Percentiles rank a stretch among this genome's conserved stretches.
Conservation (phyloP, 495 filamentous ascomycete species). For the Penicillium nucicola region DNA sequence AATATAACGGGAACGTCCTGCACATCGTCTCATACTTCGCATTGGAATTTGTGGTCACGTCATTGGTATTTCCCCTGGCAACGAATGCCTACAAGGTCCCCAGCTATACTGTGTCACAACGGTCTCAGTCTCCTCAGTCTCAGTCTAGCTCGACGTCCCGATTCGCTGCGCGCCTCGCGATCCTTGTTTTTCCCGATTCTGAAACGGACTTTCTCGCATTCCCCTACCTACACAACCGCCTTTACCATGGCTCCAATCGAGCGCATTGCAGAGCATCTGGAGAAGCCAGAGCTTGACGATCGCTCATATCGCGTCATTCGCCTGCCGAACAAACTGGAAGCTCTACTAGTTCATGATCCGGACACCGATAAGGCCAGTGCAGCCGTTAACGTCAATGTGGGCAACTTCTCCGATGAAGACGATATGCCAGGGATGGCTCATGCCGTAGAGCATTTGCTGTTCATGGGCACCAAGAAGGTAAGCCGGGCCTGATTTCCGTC, state of each 20-base stretch:
- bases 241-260: conserved; percentile 52
- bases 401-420: conserved; percentile 87
- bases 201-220: conserved; percentile 18
- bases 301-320: conserved; percentile 84
- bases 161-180: conserved; percentile 12
- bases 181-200: conserved; percentile 16
- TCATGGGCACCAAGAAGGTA: conserved; percentile 98
- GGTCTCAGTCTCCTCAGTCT: conserved; percentile 25
- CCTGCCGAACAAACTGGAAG: conserved; percentile 88
- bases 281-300: conserved; percentile 86
- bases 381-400: conserved; percentile 92
- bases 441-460: conserved; percentile 87
- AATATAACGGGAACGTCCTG: too few relatives aligned
- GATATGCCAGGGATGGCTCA: conserved; percentile 94
- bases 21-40: too few relatives aligned
- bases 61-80: conserved; percentile 7
- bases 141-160: conserved; percentile 17
- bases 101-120: conserved; percentile 32
- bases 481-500: background rate
- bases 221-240: conserved; percentile 22
- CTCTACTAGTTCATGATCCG: conserved; percentile 87
- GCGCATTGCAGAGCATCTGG: conserved; percentile 73
- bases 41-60: conserved; percentile 12
- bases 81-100: conserved; percentile 45
- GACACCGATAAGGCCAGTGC: conserved; percentile 97